These are phyloP conservation scores for Dissophora ornata DNA, from an alignment of 192 early-diverging fungal genomes.

Conservation along the genomic window DNA sequence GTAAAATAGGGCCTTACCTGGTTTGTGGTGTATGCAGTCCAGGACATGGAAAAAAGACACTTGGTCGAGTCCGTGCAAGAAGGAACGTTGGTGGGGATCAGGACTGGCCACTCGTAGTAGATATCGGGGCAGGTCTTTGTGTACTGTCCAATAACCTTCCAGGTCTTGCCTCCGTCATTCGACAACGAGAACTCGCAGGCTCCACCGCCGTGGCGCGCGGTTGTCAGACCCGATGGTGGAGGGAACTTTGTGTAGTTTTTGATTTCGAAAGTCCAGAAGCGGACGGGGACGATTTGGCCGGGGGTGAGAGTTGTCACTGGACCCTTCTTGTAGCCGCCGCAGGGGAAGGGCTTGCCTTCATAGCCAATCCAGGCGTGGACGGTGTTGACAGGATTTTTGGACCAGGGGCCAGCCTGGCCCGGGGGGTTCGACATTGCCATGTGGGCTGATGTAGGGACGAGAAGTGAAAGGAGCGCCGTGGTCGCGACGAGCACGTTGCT, in stretches of 20 bases:
- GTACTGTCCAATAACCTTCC: constrained; percentile 56
- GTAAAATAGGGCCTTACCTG: constrained; percentile 59
- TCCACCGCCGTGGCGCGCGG: constrained; percentile 72
- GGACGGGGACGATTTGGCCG: constrained; percentile 58
- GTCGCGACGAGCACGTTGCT: constrained; percentile 21
- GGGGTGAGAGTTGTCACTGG: constrained; percentile 59
- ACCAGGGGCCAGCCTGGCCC: constrained; percentile 47
- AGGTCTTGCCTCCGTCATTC: constrained; percentile 71
- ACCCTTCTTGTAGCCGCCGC: constrained; percentile 52
- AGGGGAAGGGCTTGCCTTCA: constrained; percentile 53
- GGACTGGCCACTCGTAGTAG: constrained; percentile 55
- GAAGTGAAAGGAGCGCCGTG: constrained; percentile 20
- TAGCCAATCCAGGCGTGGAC: constrained; percentile 47
- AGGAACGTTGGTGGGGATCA: constrained; percentile 54
- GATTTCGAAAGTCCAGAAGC: constrained; percentile 57
- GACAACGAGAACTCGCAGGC: constrained; percentile 77
- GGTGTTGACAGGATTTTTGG: constrained; percentile 17
- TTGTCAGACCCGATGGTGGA: constrained; percentile 30
- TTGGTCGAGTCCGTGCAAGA: constrained; percentile 39
- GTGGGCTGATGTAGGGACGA: constrained; percentile 41
- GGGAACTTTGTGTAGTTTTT: constrained; percentile 33
- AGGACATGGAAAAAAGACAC: constrained; percentile 66
- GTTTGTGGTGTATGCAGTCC: constrained; percentile 76
- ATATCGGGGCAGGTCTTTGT: constrained; percentile 57
- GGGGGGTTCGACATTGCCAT: constrained; percentile 53